phyloP scores from a whole-genome alignment of 176 grass and related monocot species.

The Raddia guianensis region DNA sequence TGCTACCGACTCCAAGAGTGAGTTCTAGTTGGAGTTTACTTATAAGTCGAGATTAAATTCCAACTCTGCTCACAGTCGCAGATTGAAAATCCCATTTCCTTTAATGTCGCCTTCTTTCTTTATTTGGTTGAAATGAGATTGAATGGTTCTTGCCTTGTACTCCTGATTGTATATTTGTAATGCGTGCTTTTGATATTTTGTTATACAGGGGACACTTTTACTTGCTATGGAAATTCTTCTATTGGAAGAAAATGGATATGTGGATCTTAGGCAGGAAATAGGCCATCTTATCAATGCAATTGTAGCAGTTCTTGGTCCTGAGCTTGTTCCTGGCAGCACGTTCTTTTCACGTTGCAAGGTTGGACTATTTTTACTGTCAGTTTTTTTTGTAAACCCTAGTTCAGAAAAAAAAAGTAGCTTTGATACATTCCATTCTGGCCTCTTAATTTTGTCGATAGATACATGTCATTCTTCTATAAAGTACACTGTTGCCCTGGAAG shows the following conservation, averaged over 20 bases:
- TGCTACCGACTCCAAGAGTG: too few species aligned
- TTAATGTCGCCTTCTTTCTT: neutral
- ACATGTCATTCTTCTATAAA: conserved; percentile 12
- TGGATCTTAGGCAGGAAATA: conserved; percentile 92
- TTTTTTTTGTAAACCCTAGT: conserved; percentile 1
- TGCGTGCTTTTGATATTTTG: conserved; percentile 45
- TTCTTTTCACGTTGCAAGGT: conserved; percentile 99
- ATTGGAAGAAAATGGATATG: conserved; percentile 87
- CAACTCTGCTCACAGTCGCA: neutral
- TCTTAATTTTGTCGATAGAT: conserved; percentile 11
- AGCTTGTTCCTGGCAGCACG: conserved; percentile 85
- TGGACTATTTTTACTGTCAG: conserved; percentile 20
- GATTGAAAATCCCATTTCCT: conserved; percentile 13
- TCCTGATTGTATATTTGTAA: conserved; percentile 34
- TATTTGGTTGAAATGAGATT: conserved; percentile 20
- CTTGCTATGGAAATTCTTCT: conserved; percentile 98
- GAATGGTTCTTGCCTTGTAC: conserved; percentile 12
- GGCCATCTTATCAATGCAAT: conserved; percentile 93
- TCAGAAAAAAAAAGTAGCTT: conserved; percentile 23
- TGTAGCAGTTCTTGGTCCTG: conserved; percentile 96
- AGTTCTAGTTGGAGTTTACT: too few species aligned
- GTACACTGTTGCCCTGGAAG: too few species aligned
- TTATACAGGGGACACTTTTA: conserved; percentile 82
- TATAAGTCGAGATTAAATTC: too few species aligned
- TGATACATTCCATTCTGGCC: conserved; percentile 20